These are phyloP conservation scores for Chimonanthus salicifolius DNA, from an alignment of 164 flowering plant genomes.

Conservation along the genomic window DNA sequence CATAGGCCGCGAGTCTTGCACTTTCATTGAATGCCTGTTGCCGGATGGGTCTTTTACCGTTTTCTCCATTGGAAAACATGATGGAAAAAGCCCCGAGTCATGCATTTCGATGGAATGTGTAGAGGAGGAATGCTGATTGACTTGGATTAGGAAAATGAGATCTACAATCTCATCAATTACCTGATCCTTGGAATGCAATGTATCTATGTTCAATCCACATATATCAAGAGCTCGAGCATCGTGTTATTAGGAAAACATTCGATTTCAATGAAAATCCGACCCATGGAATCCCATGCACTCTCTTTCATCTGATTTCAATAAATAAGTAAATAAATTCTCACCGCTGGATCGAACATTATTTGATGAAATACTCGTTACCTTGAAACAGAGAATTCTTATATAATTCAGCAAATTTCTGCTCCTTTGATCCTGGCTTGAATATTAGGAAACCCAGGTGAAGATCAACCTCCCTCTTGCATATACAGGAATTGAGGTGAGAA, in stretches of 20 bases:
- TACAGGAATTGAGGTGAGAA: not conserved
- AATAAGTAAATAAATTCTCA: not conserved
- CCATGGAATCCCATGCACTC: not conserved
- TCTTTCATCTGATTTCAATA: not conserved
- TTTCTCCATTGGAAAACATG: not conserved
- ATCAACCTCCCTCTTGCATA: not conserved
- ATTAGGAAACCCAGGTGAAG: too few species aligned
- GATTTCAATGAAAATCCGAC: not conserved
- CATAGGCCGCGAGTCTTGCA: too few species aligned
- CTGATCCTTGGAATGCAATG: slow-evolving; percentile 1
- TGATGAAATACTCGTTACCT: not conserved
- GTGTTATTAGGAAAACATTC: not conserved
- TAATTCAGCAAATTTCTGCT: too few species aligned
- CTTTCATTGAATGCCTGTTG: not conserved
- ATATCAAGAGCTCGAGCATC: not conserved
- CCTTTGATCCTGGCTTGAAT: not conserved
- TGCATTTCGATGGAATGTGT: not conserved
- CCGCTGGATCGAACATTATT: not conserved
- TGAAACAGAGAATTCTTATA: too few species aligned
- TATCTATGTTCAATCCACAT: not conserved
- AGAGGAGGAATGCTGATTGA: not conserved
- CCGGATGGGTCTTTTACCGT: not conserved
- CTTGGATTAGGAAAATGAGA: not conserved
- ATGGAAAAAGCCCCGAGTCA: not conserved
- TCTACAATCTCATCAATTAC: not conserved